These are phyloP conservation scores for Saturnispora kantuleensis DNA, from an alignment of 805 yeast genomes.

Conservation along the genomic window DNA sequence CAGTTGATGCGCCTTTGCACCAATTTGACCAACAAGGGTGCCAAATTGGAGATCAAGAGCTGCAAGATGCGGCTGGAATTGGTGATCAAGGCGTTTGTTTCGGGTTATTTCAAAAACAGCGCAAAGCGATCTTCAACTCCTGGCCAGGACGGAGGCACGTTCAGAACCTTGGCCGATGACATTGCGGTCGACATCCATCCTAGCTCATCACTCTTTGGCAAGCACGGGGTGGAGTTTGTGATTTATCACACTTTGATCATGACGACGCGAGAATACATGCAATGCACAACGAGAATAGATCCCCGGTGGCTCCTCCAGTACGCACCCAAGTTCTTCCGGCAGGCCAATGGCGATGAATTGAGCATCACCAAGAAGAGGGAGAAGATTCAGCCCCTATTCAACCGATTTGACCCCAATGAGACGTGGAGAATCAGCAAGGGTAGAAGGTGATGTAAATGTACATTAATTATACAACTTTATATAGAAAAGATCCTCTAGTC, in stretches of 20 bases:
- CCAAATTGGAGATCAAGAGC: constrained; percentile 24
- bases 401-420: constrained; percentile 48
- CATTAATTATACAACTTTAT: background rate
- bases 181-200: constrained; percentile 82
- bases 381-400: constrained; percentile 65
- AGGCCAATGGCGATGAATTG: constrained; percentile 39
- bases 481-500: constrained; percentile 7
- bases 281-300: constrained; percentile 73
- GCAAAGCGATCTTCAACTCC: constrained; percentile 47
- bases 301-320: constrained; percentile 66
- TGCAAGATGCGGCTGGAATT: constrained; percentile 48
- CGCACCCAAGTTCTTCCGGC: constrained; percentile 68
- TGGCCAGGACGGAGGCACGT: constrained; percentile 30
- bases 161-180: constrained; percentile 51
- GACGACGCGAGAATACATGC: constrained; percentile 87
- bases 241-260: constrained; percentile 72
- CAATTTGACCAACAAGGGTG: constrained; percentile 26
- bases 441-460: constrained; percentile 15
- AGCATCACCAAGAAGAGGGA: constrained; percentile 47
- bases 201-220: constrained; percentile 57
- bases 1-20: constrained; percentile 56
- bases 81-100: constrained; percentile 51
- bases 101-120: constrained; percentile 60
- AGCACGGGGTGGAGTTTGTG: constrained; percentile 57
- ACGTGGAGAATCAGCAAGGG: constrained; percentile 66